phyloP scores from a whole-genome alignment of 164 flowering plant genomes.

The Brasenia schreberi region DNA sequence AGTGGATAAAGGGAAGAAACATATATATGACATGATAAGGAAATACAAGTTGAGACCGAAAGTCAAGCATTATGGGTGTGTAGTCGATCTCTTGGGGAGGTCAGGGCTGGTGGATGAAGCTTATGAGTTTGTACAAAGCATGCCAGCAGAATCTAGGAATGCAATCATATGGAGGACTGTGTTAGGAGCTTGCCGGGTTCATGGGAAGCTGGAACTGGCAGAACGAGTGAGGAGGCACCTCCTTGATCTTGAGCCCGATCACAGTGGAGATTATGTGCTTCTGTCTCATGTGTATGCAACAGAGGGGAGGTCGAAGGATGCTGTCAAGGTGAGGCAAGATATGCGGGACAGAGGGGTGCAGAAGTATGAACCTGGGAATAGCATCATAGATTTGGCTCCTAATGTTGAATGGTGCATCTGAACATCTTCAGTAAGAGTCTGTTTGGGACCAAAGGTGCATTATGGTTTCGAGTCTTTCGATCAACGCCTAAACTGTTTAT shows the following conservation, averaged over 20 bases:
- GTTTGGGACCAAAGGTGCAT: too few species aligned
- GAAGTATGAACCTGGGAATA: constrained; percentile 43
- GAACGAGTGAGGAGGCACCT: constrained; percentile 32
- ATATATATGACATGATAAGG: constrained; percentile 29
- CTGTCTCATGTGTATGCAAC: constrained; percentile 43
- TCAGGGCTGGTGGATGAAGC: constrained; percentile 37
- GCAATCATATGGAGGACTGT: constrained; percentile 41
- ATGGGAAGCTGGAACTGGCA: constrained; percentile 36
- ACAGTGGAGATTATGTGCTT: constrained; percentile 52
- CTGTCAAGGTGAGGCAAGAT: constrained; percentile 16
- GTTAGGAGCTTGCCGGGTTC: constrained; percentile 39
- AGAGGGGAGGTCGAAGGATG: constrained; percentile 27
- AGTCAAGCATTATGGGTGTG: constrained; percentile 56
- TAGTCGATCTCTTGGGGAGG: constrained; percentile 52
- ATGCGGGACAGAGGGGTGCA: constrained; percentile 32
- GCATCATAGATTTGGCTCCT: constrained; percentile 13
- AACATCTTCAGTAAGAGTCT: not conserved
- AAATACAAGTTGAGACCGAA: constrained; percentile 32
- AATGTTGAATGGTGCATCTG: not conserved
- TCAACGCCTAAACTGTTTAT: too few species aligned
- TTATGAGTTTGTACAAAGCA: constrained; percentile 25
- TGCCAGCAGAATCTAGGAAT: constrained; percentile 38
- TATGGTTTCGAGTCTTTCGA: too few species aligned
- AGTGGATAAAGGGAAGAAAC: constrained; percentile 34
- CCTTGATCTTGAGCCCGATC: constrained; percentile 40